A percentile compares a stretch with the other conserved stretches of the same genome.
These are phyloP conservation scores for Fusarium verticillioides DNA, from an alignment of 2,329 filamentous ascomycete genomes.

Conservation along the genomic window DNA sequence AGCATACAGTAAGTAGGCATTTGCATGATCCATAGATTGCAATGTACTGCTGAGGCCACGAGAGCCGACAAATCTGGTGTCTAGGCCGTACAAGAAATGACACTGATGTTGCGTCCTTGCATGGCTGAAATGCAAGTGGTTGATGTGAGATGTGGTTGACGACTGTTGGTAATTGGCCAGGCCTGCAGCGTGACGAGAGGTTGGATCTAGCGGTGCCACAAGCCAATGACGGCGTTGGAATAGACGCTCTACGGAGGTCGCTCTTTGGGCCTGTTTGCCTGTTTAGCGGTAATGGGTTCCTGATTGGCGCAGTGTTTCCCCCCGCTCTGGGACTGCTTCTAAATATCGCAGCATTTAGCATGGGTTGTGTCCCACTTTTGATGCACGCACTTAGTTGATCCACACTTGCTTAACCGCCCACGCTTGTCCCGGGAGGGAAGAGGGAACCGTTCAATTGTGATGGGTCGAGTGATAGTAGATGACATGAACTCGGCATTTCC, in stretches of 20 bases:
- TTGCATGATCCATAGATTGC: constrained; percentile 41
- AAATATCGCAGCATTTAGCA: constrained; percentile 26
- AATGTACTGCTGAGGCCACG: constrained; percentile 18
- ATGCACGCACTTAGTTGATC: constrained; percentile 40
- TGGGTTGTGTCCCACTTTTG: neutral
- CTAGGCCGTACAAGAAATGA: constrained; percentile 9
- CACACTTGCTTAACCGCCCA: constrained; percentile 43
- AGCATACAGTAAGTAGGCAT: constrained; percentile 18
- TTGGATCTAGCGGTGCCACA: constrained; percentile 35
- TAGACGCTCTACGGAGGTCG: constrained; percentile 39
- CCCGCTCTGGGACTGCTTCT: constrained; percentile 27
- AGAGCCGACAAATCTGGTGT: constrained; percentile 13
- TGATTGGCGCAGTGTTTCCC: constrained; percentile 34
- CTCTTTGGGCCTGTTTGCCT: constrained; percentile 26
- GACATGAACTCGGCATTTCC: constrained; percentile 38
- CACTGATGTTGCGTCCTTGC: constrained; percentile 13
- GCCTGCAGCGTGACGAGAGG: constrained; percentile 41
- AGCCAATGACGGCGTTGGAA: constrained; percentile 37
- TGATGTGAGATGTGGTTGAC: constrained; percentile 19
- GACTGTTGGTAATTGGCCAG: constrained; percentile 32
- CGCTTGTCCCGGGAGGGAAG: constrained; percentile 21
- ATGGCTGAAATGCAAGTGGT: constrained; percentile 35
- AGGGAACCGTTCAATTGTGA: constrained; percentile 33
- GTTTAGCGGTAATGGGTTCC: constrained; percentile 13
- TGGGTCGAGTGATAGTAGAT: constrained; percentile 32